Conservation (phyloP, 441 rosid genomes). For the Jatropha podagrica region DNA sequence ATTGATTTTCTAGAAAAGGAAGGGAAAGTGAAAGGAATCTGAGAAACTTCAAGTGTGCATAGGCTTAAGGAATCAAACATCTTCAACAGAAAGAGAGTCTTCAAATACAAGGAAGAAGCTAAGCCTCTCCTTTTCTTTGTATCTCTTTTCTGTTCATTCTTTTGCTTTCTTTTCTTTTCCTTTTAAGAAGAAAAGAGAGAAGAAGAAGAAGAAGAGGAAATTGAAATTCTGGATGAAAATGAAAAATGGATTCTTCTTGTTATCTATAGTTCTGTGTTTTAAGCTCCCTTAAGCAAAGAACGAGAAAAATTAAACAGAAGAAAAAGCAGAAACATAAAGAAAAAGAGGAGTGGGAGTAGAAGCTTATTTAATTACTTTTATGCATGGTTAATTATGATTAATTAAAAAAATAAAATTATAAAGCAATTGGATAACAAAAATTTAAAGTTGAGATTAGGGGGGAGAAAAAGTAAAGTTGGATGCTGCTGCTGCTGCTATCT, state of each 20-base stretch:
- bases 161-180: constrained; percentile 28
- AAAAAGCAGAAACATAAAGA: constrained; percentile 9
- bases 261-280: constrained; percentile 15
- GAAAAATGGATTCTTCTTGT: constrained; percentile 9
- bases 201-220: background rate
- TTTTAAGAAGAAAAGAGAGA: constrained; percentile 30
- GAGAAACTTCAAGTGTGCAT: constrained; percentile 44
- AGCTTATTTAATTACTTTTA: background rate
- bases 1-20: constrained; percentile 38
- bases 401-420: constrained; percentile 7
- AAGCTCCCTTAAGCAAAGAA: constrained; percentile 30
- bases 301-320: constrained; percentile 12
- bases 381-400: background rate
- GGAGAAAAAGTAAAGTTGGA: constrained; percentile 43
- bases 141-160: constrained; percentile 32
- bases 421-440: constrained; percentile 52
- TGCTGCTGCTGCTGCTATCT: constrained; percentile 21
- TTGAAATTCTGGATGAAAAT: constrained; percentile 22
- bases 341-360: constrained; percentile 4
- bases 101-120: constrained; percentile 57
- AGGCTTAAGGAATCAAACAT: constrained; percentile 52
- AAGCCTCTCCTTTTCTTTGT: constrained; percentile 42
- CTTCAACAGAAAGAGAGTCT: constrained; percentile 40
- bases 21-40: constrained; percentile 53
- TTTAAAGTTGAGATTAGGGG: constrained; percentile 28